phyloP scores from a whole-genome alignment of 345 rosid genomes.

The Zanthoxylum bungeanum region DNA sequence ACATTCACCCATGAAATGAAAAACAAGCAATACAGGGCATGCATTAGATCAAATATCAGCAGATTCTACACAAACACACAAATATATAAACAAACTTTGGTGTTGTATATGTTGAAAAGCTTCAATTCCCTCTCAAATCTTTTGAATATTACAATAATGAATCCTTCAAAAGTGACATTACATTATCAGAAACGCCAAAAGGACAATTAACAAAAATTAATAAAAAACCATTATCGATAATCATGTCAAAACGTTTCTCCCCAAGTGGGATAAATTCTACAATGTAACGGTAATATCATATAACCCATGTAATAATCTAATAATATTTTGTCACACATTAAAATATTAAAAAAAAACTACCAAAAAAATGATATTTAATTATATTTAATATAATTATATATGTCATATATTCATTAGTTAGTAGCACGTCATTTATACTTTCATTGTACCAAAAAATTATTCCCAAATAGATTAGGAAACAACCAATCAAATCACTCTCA shows the following conservation, averaged over 20 bases:
- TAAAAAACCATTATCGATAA: constrained; percentile 9
- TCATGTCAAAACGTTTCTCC: constrained; percentile 25
- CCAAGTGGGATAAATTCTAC: too few species aligned
- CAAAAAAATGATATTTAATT: too few species aligned
- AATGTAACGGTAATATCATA: too few species aligned
- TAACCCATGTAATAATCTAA: too few species aligned
- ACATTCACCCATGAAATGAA: background rate
- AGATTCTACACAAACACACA: background rate
- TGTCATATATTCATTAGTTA: too few species aligned
- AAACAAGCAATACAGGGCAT: background rate
- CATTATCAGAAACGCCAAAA: constrained; percentile 10
- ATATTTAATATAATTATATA: too few species aligned
- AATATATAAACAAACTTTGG: background rate
- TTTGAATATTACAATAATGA: constrained; percentile 7
- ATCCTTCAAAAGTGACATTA: constrained; percentile 9
- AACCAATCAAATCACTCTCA: background rate
- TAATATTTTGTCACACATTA: too few species aligned
- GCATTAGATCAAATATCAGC: background rate
- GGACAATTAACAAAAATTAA: constrained; percentile 13
- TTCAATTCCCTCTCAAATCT: background rate
- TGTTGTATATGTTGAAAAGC: background rate
- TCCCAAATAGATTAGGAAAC: constrained; percentile 22
- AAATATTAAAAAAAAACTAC: too few species aligned
- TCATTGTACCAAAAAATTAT: too few species aligned
- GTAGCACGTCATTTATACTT: too few species aligned